Conservation (phyloP, 2,329 filamentous ascomycete genomes). For the Clarireedia homoeocarpa region DNA sequence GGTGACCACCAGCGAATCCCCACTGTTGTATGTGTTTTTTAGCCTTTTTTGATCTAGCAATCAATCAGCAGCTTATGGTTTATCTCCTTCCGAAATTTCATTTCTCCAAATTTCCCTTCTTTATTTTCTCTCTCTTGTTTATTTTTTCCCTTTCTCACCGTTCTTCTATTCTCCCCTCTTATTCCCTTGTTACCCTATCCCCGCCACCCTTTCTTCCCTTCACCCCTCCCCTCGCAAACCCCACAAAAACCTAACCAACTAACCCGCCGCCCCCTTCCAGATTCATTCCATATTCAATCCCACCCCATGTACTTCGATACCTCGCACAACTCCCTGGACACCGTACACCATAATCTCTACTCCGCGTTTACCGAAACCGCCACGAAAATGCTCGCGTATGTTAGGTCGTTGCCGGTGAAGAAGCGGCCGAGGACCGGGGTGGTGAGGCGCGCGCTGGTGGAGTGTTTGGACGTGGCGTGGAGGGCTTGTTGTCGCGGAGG, state of each 20-base stretch:
- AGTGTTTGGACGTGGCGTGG: not conserved
- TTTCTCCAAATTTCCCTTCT: not conserved
- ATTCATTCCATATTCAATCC: slow-evolving; percentile 74
- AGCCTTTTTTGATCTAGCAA: too few species aligned
- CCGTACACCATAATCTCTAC: slow-evolving; percentile 67
- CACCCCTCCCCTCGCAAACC: too few species aligned
- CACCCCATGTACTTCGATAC: slow-evolving; percentile 80
- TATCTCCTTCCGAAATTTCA: not conserved
- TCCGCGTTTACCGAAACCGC: slow-evolving; percentile 71
- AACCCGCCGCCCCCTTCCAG: slow-evolving; percentile 27
- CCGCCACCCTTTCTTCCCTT: too few species aligned
- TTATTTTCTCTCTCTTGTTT: not conserved
- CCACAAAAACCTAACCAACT: not conserved
- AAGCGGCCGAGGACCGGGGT: slow-evolving; percentile 23
- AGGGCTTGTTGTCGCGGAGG: slow-evolving; percentile 23
- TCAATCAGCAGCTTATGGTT: not conserved
- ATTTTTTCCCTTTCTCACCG: not conserved
- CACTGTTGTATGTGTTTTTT: too few species aligned
- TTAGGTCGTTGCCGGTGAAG: slow-evolving; percentile 45
- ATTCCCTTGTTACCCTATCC: not conserved
- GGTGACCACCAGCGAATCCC: too few species aligned
- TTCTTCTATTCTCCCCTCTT: not conserved
- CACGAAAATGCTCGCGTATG: slow-evolving; percentile 62
- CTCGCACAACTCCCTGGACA: slow-evolving; percentile 60
- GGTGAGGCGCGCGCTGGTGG: slow-evolving; percentile 14